These are phyloP conservation scores for Ascoidea rubescens DNA, from an alignment of 805 yeast species.

Conservation along the genomic window DNA sequence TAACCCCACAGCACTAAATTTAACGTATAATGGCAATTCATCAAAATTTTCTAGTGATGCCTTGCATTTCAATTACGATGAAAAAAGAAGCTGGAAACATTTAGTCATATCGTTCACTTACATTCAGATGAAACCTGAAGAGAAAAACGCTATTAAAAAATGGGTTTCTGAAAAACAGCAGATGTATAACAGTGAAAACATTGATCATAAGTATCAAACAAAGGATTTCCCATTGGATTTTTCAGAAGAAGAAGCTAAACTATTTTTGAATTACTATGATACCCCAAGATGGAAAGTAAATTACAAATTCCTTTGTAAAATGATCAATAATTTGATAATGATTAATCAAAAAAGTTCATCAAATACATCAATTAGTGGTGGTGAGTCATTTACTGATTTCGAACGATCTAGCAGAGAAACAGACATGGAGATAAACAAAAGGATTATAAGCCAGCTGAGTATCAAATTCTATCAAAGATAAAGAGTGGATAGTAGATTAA, in stretches of 20 bases:
- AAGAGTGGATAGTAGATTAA: no score
- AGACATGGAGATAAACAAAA: no score
- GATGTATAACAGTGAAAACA: background rate
- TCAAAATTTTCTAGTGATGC: background rate
- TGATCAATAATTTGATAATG: background rate
- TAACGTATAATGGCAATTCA: background rate
- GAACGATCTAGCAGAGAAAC: no score
- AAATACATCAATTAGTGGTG: no score
- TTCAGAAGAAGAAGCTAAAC: background rate
- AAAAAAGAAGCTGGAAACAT: background rate
- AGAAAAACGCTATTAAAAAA: background rate
- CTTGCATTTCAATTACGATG: background rate
- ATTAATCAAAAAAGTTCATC: no score
- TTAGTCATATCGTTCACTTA: background rate
- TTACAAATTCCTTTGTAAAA: background rate
- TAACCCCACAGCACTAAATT: background rate
- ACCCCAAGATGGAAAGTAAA: background rate
- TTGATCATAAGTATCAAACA: background rate
- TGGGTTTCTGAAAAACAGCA: background rate
- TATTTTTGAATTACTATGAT: background rate
- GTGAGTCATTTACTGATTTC: no score
- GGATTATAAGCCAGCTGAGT: no score
- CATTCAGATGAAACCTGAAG: background rate
- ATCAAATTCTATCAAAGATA: no score
- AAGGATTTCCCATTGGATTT: conserved; percentile 10